Evolutionary conservation across 2,329 filamentous ascomycete species (phyloP).

Genomic region (Teratosphaeria viscida): DNA sequence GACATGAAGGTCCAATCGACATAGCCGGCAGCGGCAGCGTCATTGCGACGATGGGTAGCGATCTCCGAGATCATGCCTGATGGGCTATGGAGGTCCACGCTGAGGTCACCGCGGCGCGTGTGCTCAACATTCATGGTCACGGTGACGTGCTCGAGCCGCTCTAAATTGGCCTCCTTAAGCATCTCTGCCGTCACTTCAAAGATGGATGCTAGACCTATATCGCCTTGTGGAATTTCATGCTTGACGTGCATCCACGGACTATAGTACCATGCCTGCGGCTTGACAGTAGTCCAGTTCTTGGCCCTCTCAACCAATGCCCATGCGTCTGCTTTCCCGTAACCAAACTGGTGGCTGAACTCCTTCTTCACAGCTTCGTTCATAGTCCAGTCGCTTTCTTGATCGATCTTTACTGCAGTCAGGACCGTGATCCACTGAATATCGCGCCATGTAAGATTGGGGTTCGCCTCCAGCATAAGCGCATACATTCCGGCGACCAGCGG

Average conservation of each 20-base stretch:
- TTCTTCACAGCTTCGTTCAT: conserved; percentile 62
- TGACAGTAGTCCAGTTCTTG: conserved; percentile 76
- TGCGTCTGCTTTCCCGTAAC: conserved; percentile 90
- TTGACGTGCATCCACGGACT: conserved; percentile 91
- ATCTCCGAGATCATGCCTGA: conserved; percentile 73
- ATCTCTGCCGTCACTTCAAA: conserved; percentile 76
- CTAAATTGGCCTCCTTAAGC: conserved; percentile 72
- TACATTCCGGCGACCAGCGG: conserved; percentile 88
- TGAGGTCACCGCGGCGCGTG: conserved; percentile 76
- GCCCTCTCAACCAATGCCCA: conserved; percentile 76
- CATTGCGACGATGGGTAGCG: conserved; percentile 60
- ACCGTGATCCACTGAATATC: conserved; percentile 89
- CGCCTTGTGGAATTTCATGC: conserved; percentile 73
- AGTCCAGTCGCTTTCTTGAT: conserved; percentile 72
- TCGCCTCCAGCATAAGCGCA: conserved; percentile 72
- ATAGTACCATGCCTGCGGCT: conserved; percentile 90
- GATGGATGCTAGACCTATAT: conserved; percentile 64
- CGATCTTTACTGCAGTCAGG: conserved; percentile 71
- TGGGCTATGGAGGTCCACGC: conserved; percentile 82
- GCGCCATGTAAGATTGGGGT: conserved; percentile 83
- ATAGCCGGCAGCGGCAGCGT: conserved; percentile 61
- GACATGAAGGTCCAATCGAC: conserved; percentile 98
- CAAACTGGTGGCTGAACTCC: conserved; percentile 87
- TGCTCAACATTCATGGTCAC: conserved; percentile 96
- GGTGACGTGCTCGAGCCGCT: conserved; percentile 84